A percentile compares a stretch with the other conserved stretches of the same genome.
Conservation (phyloP, 306 rosid genomes). For the Macrotyloma uniflorum region DNA sequence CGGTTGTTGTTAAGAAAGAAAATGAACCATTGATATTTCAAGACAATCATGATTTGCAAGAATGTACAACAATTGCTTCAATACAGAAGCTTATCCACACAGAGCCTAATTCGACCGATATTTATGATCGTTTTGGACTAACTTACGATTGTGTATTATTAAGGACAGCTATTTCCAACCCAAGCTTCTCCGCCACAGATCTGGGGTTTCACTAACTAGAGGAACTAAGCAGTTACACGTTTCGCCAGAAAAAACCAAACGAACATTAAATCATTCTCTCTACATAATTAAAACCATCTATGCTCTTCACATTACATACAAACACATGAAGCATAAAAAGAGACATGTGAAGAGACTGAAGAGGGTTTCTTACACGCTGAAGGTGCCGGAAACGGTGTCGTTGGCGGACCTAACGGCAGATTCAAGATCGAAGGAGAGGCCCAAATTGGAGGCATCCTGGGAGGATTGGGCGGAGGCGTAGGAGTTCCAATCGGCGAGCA, state of each 20-base stretch:
- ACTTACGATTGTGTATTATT: neutral
- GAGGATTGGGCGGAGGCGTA: conserved; percentile 70
- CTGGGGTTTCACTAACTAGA: neutral
- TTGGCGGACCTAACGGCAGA: conserved; percentile 94
- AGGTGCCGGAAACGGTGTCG: conserved; percentile 91
- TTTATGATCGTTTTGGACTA: neutral
- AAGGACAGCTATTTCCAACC: neutral
- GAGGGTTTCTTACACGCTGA: conserved; percentile 72
- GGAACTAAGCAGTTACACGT: neutral
- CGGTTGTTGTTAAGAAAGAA: neutral
- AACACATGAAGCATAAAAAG: neutral
- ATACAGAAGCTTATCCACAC: neutral
- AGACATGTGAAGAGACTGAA: conserved; percentile 3
- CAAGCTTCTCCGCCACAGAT: neutral
- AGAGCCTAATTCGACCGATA: neutral
- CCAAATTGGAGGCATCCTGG: conserved; percentile 47
- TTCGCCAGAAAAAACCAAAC: neutral
- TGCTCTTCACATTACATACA: neutral
- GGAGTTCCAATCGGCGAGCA: conserved; percentile 90
- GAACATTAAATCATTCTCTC: neutral
- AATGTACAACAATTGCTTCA: neutral
- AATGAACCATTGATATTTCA: neutral
- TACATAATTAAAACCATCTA: neutral
- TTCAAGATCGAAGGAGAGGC: conserved; percentile 86
- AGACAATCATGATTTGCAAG: neutral